Conservation (phyloP, 441 rosid genomes). For the Euphorbia corollata region DNA sequence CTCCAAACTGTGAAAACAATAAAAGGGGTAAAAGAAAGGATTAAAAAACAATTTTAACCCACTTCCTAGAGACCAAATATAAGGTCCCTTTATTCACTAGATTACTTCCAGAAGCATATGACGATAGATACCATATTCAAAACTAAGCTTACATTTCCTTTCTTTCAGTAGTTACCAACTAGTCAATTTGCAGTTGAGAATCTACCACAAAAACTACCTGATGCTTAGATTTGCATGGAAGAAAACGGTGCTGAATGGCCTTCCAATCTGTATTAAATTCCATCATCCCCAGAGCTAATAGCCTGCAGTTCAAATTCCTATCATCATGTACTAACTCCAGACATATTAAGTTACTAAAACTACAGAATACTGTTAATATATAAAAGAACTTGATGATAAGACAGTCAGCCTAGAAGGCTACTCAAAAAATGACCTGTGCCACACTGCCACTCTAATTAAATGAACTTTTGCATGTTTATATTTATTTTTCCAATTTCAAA, state of each 20-base stretch:
- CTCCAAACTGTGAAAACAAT: too few relatives aligned
- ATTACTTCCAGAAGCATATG: not conserved
- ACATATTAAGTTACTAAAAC: not conserved
- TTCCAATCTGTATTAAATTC: conserved; percentile 93
- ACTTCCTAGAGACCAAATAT: not conserved
- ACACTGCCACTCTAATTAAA: not conserved
- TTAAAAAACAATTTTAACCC: not conserved
- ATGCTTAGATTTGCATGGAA: conserved; percentile 95
- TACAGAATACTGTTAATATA: too few relatives aligned
- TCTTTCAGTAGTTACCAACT: conserved; percentile 1
- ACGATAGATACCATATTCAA: not conserved
- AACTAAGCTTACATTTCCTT: not conserved
- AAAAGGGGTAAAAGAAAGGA: not conserved
- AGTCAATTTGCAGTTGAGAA: conserved; percentile 9
- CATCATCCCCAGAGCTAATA: conserved; percentile 86
- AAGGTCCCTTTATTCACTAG: not conserved
- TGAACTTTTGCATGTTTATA: not conserved
- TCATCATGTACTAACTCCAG: conserved; percentile 15
- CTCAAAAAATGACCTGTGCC: not conserved
- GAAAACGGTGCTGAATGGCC: conserved; percentile 87
- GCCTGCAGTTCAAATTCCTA: conserved; percentile 38
- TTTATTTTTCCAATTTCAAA: not conserved
- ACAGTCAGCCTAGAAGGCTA: not conserved
- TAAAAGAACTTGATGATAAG: too few relatives aligned
- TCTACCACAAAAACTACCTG: conserved; percentile 45